These are phyloP conservation scores for Sclerotinia nivalis DNA, from an alignment of 2,329 filamentous ascomycete species.

Conservation along the genomic window DNA sequence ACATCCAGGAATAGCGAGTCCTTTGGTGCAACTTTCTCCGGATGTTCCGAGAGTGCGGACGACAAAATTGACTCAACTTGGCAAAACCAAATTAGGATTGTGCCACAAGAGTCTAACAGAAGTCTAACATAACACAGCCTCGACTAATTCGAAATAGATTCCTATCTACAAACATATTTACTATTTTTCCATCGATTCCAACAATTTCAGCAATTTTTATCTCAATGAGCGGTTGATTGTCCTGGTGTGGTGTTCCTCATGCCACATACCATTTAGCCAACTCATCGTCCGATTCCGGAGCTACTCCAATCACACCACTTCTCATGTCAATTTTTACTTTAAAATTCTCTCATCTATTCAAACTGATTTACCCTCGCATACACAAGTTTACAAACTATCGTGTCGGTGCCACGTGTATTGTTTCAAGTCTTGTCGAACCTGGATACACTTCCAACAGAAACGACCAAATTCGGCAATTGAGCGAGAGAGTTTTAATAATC, in stretches of 20 bases:
- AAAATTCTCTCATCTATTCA: not conserved
- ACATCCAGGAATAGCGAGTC: not conserved
- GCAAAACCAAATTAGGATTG: constrained; percentile 16
- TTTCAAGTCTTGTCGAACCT: not conserved
- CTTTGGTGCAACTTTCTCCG: constrained; percentile 13
- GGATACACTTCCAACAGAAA: not conserved
- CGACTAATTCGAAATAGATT: not conserved
- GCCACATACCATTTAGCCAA: constrained; percentile 20
- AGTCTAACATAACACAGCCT: not conserved
- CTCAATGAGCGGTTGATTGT: constrained; percentile 5
- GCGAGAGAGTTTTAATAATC: not conserved
- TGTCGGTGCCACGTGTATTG: constrained; percentile 19
- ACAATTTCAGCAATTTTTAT: not conserved
- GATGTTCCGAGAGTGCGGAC: constrained; percentile 14
- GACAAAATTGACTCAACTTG: constrained; percentile 2
- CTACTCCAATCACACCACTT: constrained; percentile 5
- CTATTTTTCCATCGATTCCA: not conserved
- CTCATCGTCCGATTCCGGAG: constrained; percentile 18
- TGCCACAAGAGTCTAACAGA: not conserved
- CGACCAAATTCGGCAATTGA: not conserved
- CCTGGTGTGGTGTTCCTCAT: constrained; percentile 15
- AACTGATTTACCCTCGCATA: not conserved
- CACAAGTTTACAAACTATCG: not conserved
- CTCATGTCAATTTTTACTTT: not conserved
- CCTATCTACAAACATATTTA: not conserved